phyloP scores from a whole-genome alignment of 352 stramenopile genomes.

The Phytopythium oedochilum region DNA sequence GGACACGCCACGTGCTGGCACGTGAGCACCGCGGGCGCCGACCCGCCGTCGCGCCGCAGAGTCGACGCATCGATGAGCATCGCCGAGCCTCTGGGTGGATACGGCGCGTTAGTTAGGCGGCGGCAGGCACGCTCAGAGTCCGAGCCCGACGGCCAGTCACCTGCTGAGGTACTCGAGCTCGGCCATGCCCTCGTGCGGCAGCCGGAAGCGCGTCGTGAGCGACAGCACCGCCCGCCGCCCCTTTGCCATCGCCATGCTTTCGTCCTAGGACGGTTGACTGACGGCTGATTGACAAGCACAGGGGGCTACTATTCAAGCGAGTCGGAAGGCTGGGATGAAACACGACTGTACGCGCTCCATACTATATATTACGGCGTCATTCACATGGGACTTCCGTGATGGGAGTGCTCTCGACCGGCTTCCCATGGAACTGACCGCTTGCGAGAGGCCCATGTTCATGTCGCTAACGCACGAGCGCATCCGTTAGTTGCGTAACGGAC shows the following conservation, averaged over 20 bases:
- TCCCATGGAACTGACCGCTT: not conserved
- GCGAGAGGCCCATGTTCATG: not conserved
- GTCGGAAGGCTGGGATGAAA: too few relatives aligned
- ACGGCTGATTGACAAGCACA: not conserved
- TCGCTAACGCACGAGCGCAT: not conserved
- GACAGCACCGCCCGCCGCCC: conserved; percentile 50
- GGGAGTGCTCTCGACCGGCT: too few relatives aligned
- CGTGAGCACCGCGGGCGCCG: conserved; percentile 38
- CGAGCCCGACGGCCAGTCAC: conserved; percentile 9
- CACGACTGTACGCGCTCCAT: too few relatives aligned
- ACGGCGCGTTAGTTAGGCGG: not conserved
- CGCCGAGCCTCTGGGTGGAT: conserved; percentile 73
- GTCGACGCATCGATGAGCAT: conserved; percentile 35
- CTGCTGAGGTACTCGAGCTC: conserved; percentile 73
- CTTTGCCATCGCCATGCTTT: conserved; percentile 8
- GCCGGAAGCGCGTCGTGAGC: conserved; percentile 73
- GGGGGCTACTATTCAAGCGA: not conserved
- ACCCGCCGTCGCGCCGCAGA: conserved; percentile 2
- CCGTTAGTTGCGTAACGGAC: too few relatives aligned
- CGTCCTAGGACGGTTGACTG: not conserved
- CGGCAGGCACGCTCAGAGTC: not conserved
- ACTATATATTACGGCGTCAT: too few relatives aligned
- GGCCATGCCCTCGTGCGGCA: conserved; percentile 75
- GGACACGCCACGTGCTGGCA: conserved; percentile 81
- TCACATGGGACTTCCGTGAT: too few relatives aligned